phyloP scores from a whole-genome alignment of 2,329 filamentous ascomycete species.

The Neonectria coccinea region DNA sequence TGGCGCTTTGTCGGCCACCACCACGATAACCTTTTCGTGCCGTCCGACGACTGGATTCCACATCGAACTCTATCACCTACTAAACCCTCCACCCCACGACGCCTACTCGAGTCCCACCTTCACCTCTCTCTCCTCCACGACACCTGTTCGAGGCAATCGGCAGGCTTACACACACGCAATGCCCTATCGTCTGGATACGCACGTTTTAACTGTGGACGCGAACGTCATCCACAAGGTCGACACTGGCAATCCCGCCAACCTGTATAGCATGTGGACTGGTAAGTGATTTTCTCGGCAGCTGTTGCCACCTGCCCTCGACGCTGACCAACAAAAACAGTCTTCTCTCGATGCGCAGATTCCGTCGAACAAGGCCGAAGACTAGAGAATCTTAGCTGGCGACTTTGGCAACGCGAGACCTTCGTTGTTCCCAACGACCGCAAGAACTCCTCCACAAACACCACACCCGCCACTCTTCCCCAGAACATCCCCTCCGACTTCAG shows the following conservation, averaged over 20 bases:
- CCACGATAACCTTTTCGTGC: conserved; percentile 33
- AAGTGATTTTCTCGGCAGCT: conserved; percentile 55
- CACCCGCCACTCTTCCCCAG: conserved; percentile 61
- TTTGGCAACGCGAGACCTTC: conserved; percentile 85
- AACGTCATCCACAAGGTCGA: conserved; percentile 95
- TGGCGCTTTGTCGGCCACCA: conserved; percentile 39
- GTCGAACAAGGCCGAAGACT: conserved; percentile 92
- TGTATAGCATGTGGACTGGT: conserved; percentile 98
- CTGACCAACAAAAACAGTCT: conserved; percentile 70
- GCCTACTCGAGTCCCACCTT: conserved; percentile 29
- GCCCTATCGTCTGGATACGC: conserved; percentile 85
- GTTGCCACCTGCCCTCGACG: conserved; percentile 30
- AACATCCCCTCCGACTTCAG: conserved; percentile 59
- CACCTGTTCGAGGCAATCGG: conserved; percentile 50
- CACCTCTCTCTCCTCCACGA: conserved; percentile 27
- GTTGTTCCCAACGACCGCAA: conserved; percentile 79
- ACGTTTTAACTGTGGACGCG: conserved; percentile 91
- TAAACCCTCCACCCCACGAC: conserved; percentile 18
- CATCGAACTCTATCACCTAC: conserved; percentile 25
- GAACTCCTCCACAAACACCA: conserved; percentile 48
- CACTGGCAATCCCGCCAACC: conserved; percentile 89
- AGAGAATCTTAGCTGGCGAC: conserved; percentile 94
- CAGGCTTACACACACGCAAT: conserved; percentile 65
- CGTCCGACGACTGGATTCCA: conserved; percentile 32
- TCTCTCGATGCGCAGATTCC: conserved; percentile 92